Evolutionary conservation across 2,329 filamentous ascomycete genomes (phyloP).

Genomic region (Cucurbitaria berberidis): DNA sequence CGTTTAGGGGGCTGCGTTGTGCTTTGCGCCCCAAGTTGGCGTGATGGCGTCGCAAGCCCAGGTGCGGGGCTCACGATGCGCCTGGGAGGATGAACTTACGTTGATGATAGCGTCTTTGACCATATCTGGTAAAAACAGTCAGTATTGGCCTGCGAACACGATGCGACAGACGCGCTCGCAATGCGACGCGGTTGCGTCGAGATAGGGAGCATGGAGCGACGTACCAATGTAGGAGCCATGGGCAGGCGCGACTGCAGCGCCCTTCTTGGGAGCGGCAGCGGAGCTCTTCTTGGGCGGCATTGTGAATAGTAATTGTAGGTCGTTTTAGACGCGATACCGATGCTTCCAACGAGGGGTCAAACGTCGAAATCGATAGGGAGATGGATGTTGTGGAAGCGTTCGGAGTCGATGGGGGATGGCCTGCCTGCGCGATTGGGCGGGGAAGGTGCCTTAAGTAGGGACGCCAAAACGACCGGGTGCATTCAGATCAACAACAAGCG

Average conservation of each 20-base stretch:
- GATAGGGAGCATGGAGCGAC: conserved; percentile 53
- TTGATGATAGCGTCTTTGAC: conserved; percentile 74
- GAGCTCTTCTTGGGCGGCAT: conserved; percentile 72
- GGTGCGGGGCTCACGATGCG: conserved; percentile 53
- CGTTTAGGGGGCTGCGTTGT: conserved; percentile 26
- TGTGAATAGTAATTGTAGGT: conserved; percentile 43
- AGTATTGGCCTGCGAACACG: conserved; percentile 62
- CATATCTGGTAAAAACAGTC: conserved; percentile 66
- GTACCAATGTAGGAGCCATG: conserved; percentile 72
- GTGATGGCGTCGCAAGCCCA: conserved; percentile 43
- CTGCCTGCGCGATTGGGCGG: conserved; percentile 34
- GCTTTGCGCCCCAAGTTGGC: conserved; percentile 38
- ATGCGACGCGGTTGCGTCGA: conserved; percentile 57
- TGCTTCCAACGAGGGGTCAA: conserved; percentile 44
- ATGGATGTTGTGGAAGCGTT: conserved; percentile 32
- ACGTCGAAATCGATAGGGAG: conserved; percentile 26
- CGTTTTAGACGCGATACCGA: conserved; percentile 30
- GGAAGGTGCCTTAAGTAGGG: conserved; percentile 36
- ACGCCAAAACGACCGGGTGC: conserved; percentile 32
- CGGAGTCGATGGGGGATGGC: conserved; percentile 29
- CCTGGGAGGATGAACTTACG: conserved; percentile 65
- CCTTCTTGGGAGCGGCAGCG: conserved; percentile 64
- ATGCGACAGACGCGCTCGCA: conserved; percentile 42
- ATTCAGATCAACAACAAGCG: conserved; percentile 41
- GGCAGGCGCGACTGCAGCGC: conserved; percentile 57